A percentile compares a stretch with the other conserved stretches of the same genome.
Conservation (phyloP, 805 yeast genomes). For the Wilhelminamyces savonicus region DNA sequence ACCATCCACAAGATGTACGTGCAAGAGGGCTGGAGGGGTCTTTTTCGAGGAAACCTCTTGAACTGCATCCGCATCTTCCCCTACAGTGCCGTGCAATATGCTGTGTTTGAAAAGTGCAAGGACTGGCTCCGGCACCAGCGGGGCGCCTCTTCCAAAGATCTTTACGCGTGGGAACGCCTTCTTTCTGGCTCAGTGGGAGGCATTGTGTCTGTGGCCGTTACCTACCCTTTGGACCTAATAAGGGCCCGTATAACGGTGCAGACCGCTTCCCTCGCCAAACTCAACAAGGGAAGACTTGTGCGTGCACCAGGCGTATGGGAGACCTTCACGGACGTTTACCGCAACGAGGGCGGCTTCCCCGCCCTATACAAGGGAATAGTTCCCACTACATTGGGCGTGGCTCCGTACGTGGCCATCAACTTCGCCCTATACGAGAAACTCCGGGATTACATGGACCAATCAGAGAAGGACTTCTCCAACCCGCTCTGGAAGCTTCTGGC, state of each 20-base stretch:
- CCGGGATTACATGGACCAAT: slow-evolving; percentile 46
- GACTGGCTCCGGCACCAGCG: slow-evolving; percentile 22
- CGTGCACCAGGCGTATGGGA: slow-evolving; percentile 69
- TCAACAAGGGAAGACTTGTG: slow-evolving; percentile 38
- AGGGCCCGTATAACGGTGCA: slow-evolving; percentile 86
- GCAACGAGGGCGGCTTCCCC: slow-evolving; percentile 71
- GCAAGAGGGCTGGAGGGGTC: slow-evolving; percentile 90
- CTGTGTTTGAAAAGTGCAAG: slow-evolving; percentile 68
- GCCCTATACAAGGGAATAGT: slow-evolving; percentile 80
- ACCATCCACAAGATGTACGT: slow-evolving; percentile 74
- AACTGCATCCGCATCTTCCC: slow-evolving; percentile 91
- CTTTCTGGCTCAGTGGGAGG: slow-evolving; percentile 82
- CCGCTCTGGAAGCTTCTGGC: slow-evolving; percentile 57
- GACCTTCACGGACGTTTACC: slow-evolving; percentile 53
- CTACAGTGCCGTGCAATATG: slow-evolving; percentile 89
- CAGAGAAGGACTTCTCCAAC: slow-evolving; percentile 29
- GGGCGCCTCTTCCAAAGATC: slow-evolving; percentile 17
- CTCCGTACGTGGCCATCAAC: slow-evolving; percentile 92
- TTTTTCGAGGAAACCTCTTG: slow-evolving; percentile 84
- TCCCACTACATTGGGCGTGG: slow-evolving; percentile 93
- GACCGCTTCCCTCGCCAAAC: slow-evolving; percentile 60
- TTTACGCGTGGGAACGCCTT: slow-evolving; percentile 55
- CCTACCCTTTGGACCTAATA: slow-evolving; percentile 89
- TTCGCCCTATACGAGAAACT: slow-evolving; percentile 84
- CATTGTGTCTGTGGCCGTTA: slow-evolving; percentile 65